Evolutionary conservation across 2,329 filamentous ascomycete species (phyloP).

Genomic region (Cordyceps javanica): DNA sequence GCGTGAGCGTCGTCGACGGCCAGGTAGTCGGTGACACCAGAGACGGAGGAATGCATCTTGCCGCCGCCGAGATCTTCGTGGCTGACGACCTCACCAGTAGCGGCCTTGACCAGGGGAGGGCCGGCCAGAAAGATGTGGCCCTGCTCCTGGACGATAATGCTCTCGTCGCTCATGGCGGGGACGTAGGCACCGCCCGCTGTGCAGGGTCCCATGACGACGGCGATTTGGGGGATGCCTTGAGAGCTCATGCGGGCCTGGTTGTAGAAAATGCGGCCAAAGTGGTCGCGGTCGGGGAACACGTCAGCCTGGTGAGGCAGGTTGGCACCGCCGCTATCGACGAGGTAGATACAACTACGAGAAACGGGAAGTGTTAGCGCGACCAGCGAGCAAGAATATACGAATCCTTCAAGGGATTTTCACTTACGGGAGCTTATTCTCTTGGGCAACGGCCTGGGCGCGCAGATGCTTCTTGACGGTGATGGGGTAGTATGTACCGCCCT

Average conservation of each 20-base stretch:
- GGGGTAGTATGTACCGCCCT: slow-evolving; percentile 94
- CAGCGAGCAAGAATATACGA: background rate
- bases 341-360: slow-evolving; percentile 68
- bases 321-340: slow-evolving; percentile 92
- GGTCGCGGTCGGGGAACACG: slow-evolving; percentile 90
- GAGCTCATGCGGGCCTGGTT: slow-evolving; percentile 94
- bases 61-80: slow-evolving; percentile 90
- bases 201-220: slow-evolving; percentile 95
- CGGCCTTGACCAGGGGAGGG: slow-evolving; percentile 89
- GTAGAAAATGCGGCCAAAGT: slow-evolving; percentile 97
- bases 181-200: slow-evolving; percentile 95
- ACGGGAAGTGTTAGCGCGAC: background rate
- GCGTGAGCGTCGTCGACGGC: slow-evolving; percentile 93
- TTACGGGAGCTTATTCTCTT: slow-evolving; percentile 72
- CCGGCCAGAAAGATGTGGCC: slow-evolving; percentile 97
- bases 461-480: slow-evolving; percentile 98
- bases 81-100: slow-evolving; percentile 85
- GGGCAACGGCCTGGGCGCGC: slow-evolving; percentile 81
- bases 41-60: slow-evolving; percentile 81
- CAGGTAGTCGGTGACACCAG: slow-evolving; percentile 90
- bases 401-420: slow-evolving; percentile 19
- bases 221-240: slow-evolving; percentile 83
- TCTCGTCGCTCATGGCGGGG: slow-evolving; percentile 95
- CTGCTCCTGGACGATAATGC: slow-evolving; percentile 90
- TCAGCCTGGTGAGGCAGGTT: slow-evolving; percentile 93